Percentiles rank a stretch among this genome's conserved stretches.
These are phyloP conservation scores for Przewalskia tangutica DNA, from an alignment of 257 asterid genomes.

Conservation along the genomic window DNA sequence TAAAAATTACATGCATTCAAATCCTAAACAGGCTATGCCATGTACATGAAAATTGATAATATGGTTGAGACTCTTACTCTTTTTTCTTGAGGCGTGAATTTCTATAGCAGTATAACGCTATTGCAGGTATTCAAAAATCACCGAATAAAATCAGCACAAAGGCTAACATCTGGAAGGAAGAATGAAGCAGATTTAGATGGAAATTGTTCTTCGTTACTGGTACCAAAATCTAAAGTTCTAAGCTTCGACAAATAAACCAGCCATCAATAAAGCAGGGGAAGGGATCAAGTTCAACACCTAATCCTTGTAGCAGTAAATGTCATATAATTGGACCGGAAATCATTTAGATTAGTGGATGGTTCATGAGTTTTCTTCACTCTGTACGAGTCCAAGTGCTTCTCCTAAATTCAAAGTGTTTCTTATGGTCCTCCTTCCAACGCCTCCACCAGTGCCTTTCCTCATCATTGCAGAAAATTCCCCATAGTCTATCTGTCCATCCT, in stretches of 20 bases:
- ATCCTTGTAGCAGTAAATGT: background rate
- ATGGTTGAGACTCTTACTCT: background rate
- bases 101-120: background rate
- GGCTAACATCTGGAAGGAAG: background rate
- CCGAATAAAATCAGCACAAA: background rate
- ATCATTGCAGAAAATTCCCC: slow-evolving; percentile 42
- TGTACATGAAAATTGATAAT: background rate
- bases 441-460: slow-evolving; percentile 38
- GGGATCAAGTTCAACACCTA: background rate
- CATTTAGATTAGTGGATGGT: background rate
- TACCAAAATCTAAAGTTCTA: background rate
- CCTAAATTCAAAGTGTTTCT: slow-evolving; percentile 28
- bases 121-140: background rate
- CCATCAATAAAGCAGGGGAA: background rate
- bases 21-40: background rate
- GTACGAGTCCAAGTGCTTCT: slow-evolving; percentile 27
- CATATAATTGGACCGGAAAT: background rate
- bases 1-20: background rate
- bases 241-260: background rate
- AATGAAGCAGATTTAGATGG: background rate
- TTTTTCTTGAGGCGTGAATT: background rate
- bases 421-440: slow-evolving; percentile 35
- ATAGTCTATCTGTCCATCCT: slow-evolving; percentile 43
- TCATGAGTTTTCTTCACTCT: slow-evolving; percentile 4
- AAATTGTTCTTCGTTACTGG: background rate